Base-by-base conservation (phyloP, 2,329 filamentous ascomycete species). In the Colletotrichum tropicale region DNA sequence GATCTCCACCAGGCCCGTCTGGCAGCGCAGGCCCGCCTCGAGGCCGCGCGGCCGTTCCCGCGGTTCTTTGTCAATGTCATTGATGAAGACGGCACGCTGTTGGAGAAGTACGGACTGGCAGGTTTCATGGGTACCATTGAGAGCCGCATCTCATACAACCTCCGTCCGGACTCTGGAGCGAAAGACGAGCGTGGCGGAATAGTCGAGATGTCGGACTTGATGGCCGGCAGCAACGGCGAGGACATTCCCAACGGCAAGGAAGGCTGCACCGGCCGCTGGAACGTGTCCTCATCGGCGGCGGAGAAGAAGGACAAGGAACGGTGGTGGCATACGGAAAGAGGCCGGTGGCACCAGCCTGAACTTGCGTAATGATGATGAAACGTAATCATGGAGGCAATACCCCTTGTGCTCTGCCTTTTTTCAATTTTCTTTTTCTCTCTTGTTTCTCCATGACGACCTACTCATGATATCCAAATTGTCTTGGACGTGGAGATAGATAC, bases 11-110 rank as follows among this genome's bases (percentile, higher is more conserved):
- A 84, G 24, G 88, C 93, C 2, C 91, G 94, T 0, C 85, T 92
- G 8, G 89, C 91, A 18, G 94, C 94, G 0, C 94, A 96, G 81
- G 84, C 88, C 0, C 89, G 94, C 1, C 88, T 95, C 26, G 90
- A 94, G 48, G 87, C 88, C 24, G 91, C 92, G 1, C 86, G 88
- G 26, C 84, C 85, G 28, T 80, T 84, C 2, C 91, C 91, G 2
- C 86, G 88, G 18, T 93, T 93, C 80, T 87, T 87, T 9, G 87
- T 95, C 43, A 89, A 91, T 13, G 88, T 95, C 3, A 81, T 86
- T 3, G 87, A 89, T 75, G 89, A 91, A 75, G 82, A 88, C 16
- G 91, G 91, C 1, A 82, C 83, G 2, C 78, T 91, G 1, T 81
- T 87, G 1, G 88, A 92, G 34, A 86, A 87, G 3, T 90, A 89